A percentile compares a stretch with the other conserved stretches of the same genome.
phyloP scores from a whole-genome alignment of 345 rosid genomes.

The Boechera stricta region DNA sequence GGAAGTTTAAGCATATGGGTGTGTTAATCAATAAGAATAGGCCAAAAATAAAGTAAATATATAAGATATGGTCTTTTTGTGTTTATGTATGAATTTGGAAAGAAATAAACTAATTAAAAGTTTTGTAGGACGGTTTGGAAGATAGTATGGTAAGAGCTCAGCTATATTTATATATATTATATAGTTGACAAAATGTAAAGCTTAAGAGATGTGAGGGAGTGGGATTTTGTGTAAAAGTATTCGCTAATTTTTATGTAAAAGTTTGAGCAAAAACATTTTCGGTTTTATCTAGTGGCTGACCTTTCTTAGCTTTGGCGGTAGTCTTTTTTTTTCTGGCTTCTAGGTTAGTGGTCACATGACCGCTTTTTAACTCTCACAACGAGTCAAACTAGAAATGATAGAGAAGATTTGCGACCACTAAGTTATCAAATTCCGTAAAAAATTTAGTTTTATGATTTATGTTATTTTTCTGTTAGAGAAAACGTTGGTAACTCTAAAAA shows the following conservation, averaged over 20 bases:
- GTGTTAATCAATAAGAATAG: constrained; percentile 8
- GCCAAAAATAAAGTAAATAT: constrained; percentile 11
- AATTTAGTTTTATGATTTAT: too few species aligned
- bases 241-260: too few species aligned
- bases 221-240: constrained; percentile 24
- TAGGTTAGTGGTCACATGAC: constrained; percentile 3
- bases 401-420: background rate
- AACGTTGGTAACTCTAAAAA: background rate
- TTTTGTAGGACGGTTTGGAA: constrained; percentile 34
- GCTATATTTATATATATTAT: constrained; percentile 23
- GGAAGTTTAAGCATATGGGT: constrained; percentile 19
- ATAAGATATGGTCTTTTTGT: background rate
- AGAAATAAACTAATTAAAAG: background rate
- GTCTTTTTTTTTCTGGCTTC: background rate
- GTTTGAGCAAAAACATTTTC: too few species aligned
- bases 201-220: constrained; percentile 40
- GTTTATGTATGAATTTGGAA: constrained; percentile 14
- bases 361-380: background rate
- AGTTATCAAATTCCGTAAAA: background rate
- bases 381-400: background rate
- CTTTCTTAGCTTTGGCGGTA: constrained; percentile 1
- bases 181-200: constrained; percentile 46
- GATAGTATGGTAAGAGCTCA: constrained; percentile 14
- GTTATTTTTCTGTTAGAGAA: background rate
- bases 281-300: background rate